Base-by-base conservation (phyloP, 306 rosid species). In the Cicer yamashitae region DNA sequence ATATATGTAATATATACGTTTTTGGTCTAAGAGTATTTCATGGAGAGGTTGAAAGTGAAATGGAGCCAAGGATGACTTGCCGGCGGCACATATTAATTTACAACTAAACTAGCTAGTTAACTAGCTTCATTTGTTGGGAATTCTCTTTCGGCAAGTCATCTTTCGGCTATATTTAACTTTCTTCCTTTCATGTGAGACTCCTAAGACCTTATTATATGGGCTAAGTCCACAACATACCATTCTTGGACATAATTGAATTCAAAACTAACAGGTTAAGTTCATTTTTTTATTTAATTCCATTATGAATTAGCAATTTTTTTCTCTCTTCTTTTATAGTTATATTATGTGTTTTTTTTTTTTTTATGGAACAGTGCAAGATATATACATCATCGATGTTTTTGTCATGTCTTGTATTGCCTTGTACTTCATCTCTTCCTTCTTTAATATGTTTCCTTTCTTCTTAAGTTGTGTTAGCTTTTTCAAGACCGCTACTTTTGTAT, bases 141-240 rank as follows among this genome's bases (percentile, higher is more conserved):
- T 3, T 25, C 34, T 25, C 4, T 25, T 0, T 25, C 68, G 83
- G 83, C 83, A 73, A 12, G 83, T 77, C 25, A 47, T 81, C 72
- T 43, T 77, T 62, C 43, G 85, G 83, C 81, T 84, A 84, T 40
- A 56, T 81, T 81, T 70, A 6, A 6, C 72, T 77, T 81, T 81
- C 61, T 69, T 73, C 81, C 18, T 77, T 38, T 63, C 73, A 74
- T 77, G 85, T 63, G 22, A 77, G 85, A 73, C 81, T 60, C 56
- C 57, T 12, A 47, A 58, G 73, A 79, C 47, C 52, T 15, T 14
- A 22, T 2, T 22, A 22, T 47, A 13, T 13, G 0, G 7, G 7
- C 0, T 13, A 13, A 7, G 2, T 8, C 3, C 7, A 6, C n/a
- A 50, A 3, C 15, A 13, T n/a, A 1, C 54, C 18, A 3, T 6